A percentile compares a stretch with the other conserved stretches of the same genome.
phyloP scores from a whole-genome alignment of 2,329 filamentous ascomycete genomes.

The Gnomoniopsis smithogilvyi region DNA sequence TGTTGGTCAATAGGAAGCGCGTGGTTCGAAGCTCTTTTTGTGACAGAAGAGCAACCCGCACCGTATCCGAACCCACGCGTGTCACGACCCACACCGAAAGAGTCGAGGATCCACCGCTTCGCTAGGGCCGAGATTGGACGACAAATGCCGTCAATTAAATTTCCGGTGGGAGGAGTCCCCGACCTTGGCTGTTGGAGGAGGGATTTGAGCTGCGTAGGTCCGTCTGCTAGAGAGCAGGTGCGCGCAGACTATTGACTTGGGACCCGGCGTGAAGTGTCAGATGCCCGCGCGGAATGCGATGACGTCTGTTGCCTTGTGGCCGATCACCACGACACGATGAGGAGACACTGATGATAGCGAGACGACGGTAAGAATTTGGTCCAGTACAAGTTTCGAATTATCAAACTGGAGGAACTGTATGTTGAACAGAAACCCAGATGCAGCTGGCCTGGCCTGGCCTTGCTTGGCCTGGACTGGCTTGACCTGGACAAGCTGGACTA shows the following conservation, averaged over 20 bases:
- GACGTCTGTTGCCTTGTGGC: background rate
- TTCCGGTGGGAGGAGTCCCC: background rate
- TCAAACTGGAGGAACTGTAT: background rate
- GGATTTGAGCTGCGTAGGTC: background rate
- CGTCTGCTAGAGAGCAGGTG: background rate
- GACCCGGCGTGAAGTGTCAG: background rate
- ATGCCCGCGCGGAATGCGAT: background rate
- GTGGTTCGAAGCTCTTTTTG: background rate
- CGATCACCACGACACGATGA: background rate
- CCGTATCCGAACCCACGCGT: background rate
- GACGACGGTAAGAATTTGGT: background rate
- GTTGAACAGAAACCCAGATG: background rate
- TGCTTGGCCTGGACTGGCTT: too few relatives aligned
- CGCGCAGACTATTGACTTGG: background rate
- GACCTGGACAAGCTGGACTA: background rate
- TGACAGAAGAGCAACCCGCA: background rate
- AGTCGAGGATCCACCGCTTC: conserved; percentile 1
- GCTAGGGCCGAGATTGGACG: conserved; percentile 4
- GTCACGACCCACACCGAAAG: background rate
- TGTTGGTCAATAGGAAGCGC: background rate
- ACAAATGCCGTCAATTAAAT: background rate
- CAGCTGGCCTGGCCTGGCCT: background rate
- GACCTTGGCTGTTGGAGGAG: background rate
- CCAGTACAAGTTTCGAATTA: too few relatives aligned
- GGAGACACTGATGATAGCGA: background rate